Evolutionary conservation across 2,329 filamentous ascomycete genomes (phyloP), one percentile per base, ranked within the genome.

Genomic region (Alternaria sp.): DNA sequence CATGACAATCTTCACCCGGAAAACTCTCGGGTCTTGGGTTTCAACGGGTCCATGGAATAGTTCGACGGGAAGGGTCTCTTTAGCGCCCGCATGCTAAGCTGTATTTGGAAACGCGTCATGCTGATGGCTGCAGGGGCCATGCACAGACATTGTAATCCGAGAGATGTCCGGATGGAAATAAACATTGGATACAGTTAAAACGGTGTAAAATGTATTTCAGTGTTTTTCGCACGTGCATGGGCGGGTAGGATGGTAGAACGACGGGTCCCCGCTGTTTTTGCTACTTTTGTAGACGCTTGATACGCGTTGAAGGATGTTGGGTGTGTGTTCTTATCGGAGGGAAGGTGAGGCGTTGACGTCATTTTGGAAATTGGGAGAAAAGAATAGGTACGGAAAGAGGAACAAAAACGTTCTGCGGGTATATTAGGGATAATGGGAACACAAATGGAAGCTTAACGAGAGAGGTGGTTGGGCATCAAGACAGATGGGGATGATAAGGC

Each of bases 11-110:
- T 23, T 23, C 4, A 10, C 20, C 49, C 49, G 49, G 49, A 53
- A 53, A 37, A 21, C 28, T 53, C 49, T 53, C 49, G 49, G 49
- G 49, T 33, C 20, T 53, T 53, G 49, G 18, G 49, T 37, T 53
- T 53, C 49, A 53, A 53, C 28, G 49, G 20, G 49, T 3, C 18
- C 3, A 5, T 37, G 9, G 30, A n/a, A 37, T 53, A 21, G 49
- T 41, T 53, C 30, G 49, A 53, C 49, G 49, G 49, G 49, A 53
- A 53, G 30, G 49, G 28, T 37, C 49, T 53, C 20, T 1, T 8
- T 53, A 37, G 49, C 37, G 20, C n/a, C 49, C 49, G 49, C 12
- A 14, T 14, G 12, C 28, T 30, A 30, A 30, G 11, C 28, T 14
- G 11, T 6, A 30, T 30, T 14, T 14, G 28, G 28, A 14, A 30